Conservation (phyloP, 2,329 filamentous ascomycete species). For the Rhynchosporium secalis region DNA sequence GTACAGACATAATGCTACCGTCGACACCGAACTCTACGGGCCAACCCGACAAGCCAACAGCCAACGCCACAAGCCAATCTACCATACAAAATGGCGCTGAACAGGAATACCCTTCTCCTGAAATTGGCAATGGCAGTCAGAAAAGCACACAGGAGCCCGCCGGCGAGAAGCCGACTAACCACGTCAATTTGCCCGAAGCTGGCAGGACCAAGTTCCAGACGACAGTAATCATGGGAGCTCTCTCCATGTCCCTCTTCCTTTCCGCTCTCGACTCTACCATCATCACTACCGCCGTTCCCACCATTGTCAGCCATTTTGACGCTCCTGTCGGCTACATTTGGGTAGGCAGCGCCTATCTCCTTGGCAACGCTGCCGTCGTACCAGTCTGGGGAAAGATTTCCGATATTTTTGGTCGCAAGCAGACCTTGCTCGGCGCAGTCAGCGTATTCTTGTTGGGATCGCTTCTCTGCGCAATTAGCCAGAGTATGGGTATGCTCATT, state of each 20-base stretch:
- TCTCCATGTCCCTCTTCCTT: neutral
- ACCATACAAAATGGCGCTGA: too few species aligned
- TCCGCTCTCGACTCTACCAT: neutral
- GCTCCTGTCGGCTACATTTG: neutral
- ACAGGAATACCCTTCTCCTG: too few species aligned
- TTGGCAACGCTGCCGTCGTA: neutral
- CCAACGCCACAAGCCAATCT: too few species aligned
- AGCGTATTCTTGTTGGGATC: conserved; percentile 62
- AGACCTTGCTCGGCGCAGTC: conserved; percentile 59
- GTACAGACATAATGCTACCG: too few species aligned
- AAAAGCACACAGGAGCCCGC: too few species aligned
- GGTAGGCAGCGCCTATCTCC: neutral
- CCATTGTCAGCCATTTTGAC: neutral
- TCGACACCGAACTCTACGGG: too few species aligned
- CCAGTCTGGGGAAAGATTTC: neutral
- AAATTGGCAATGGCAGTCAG: too few species aligned
- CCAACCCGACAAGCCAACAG: too few species aligned
- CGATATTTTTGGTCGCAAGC: conserved; percentile 53
- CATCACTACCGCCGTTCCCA: neutral
- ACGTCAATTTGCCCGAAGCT: too few species aligned
- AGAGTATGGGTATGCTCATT: conserved; percentile 62
- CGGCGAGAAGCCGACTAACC: too few species aligned
- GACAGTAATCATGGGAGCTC: neutral
- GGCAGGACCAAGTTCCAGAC: too few species aligned
- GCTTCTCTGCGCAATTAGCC: conserved; percentile 57